Base-by-base conservation (phyloP, 768 basidiomycete genomes). In the Pisolithus tinctorius region DNA sequence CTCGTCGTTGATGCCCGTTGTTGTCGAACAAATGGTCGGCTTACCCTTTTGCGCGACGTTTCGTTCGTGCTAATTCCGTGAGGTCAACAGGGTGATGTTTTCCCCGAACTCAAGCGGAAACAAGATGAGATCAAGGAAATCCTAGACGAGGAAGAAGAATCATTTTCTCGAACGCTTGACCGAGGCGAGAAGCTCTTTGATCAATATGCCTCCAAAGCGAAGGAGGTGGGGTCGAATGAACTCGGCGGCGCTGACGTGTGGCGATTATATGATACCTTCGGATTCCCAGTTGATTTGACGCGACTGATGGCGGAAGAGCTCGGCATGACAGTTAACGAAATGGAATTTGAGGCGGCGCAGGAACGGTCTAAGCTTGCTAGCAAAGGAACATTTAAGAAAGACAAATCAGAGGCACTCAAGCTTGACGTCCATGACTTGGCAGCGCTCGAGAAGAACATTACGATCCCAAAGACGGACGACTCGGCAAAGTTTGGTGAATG, bases 221-320 rank as follows among this genome's bases (percentile, higher is more conserved):
- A 75, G 56, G 77, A 83, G 48, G 71, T 77, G 45, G 84, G 83
- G 7, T 60, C 70, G 4, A 84, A 73, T 37, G 80, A 83, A 58
- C 81, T 99, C 29, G 82, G 74, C 53, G 96, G 96, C 25, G 88
- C 85, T 58, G 95, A 99, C 62, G 91, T 97, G 34, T 99, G 96
- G 96, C 80, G 90, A 26, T 70, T 99, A 47, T 98, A 98, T 65
- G 96, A 99, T 65, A 98, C 96, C 1, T 99, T 89, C 64, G 96
- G 96, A 47, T 99, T 99, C 74, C 96, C 96, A 0, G 93, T 91
- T 39, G 96, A 99, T 64, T 72, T 99, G 46, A 99, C 96, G 1
- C 84, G 87, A 46, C 76, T 99, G 52, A 98, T 99, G 96, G 96
- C 96, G 4, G 90, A 94, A 66, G 96, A 99, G 63, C 73, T 91